These are phyloP conservation scores for Tilletia caries DNA, from an alignment of 1,284 basidiomycete species.

Conservation along the genomic window DNA sequence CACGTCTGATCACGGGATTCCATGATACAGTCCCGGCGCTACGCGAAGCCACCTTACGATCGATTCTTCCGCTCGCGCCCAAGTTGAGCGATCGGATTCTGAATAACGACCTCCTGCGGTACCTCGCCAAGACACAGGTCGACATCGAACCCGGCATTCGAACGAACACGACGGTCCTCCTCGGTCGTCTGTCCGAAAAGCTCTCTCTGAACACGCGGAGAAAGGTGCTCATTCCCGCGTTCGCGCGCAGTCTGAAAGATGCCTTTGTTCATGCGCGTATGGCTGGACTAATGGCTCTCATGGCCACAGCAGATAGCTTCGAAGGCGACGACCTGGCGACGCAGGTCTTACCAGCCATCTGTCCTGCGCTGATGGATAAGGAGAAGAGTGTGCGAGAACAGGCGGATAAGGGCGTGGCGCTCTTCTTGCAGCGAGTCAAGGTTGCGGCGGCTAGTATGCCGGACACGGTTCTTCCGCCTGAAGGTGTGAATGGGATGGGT, in stretches of 20 bases:
- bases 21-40: conserved; percentile 88
- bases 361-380: conserved; percentile 46
- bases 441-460: conserved; percentile 31
- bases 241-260: conserved; percentile 84
- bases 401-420: conserved; percentile 37
- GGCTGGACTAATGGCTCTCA: conserved; percentile 90
- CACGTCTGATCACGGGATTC: conserved; percentile 90
- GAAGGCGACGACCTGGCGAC: conserved; percentile 54
- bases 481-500: conserved; percentile 13
- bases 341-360: conserved; percentile 39
- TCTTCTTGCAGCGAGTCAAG: conserved; percentile 41
- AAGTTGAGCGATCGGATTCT: conserved; percentile 81
- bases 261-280: conserved; percentile 87
- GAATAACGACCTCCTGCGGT: conserved; percentile 91
- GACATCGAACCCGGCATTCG: conserved; percentile 91
- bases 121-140: conserved; percentile 86
- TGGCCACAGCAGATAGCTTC: conserved; percentile 88
- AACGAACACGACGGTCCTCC: conserved; percentile 94
- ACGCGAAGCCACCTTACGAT: conserved; percentile 87
- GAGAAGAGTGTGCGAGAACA: conserved; percentile 48
- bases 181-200: conserved; percentile 82
- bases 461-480: conserved; percentile 33
- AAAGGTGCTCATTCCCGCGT: conserved; percentile 93
- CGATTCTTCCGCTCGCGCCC: conserved; percentile 75
- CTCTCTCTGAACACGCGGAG: conserved; percentile 83